Base-by-base conservation (phyloP, 176 grass and related monocot species). In the Chrysopogon serrulatus region DNA sequence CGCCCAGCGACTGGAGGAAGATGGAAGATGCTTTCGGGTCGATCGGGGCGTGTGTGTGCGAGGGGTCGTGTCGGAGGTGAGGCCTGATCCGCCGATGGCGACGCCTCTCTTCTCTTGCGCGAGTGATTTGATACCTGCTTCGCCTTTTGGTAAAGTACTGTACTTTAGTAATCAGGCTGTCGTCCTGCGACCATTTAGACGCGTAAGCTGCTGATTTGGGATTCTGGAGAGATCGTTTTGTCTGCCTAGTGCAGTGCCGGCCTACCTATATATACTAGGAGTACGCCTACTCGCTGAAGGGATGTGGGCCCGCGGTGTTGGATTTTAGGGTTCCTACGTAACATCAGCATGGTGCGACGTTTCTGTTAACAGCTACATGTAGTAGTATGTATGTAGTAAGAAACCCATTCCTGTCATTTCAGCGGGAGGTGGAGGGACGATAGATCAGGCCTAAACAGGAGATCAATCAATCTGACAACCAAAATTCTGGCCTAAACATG, bases 151-250 rank as follows among this genome's bases (percentile, higher is more conserved):
- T 30, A 47, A 68, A 80, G 63, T 51, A 53, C 78, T 7, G 78
- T 39, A 80, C 78, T 80, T 80, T 68, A 68, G 63, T 36, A 40
- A 42, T 43, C 16, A 54, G 15, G 35, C 10, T n/a, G 35, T 5
- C 65, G 65, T 68, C 60, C 27, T 0, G 61, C 35, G 48, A 45
- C 23, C 13, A 10, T 44, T n/a, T n/a, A n/a, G n/a, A n/a, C n/a
- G 27, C 82, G 14, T 48, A 14, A 61, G 27, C 24, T 48, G 47
- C 48, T 40, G 70, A 1, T 40, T 88, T 62, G 5, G 32, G 86
- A 77, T 51, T 78, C 18, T 24, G 30, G 59, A 74, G 47, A 79
- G 59, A 60, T 73, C 34, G 57, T 40, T 73, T 15, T 84, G 81
- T 57, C 74, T 49, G 65, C 33, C 64, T 26, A 5, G 8, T 47